Percentiles rank a stretch among this genome's conserved stretches.
Conservation (phyloP, 2,329 filamentous ascomycete genomes). For the Claviceps africana region DNA sequence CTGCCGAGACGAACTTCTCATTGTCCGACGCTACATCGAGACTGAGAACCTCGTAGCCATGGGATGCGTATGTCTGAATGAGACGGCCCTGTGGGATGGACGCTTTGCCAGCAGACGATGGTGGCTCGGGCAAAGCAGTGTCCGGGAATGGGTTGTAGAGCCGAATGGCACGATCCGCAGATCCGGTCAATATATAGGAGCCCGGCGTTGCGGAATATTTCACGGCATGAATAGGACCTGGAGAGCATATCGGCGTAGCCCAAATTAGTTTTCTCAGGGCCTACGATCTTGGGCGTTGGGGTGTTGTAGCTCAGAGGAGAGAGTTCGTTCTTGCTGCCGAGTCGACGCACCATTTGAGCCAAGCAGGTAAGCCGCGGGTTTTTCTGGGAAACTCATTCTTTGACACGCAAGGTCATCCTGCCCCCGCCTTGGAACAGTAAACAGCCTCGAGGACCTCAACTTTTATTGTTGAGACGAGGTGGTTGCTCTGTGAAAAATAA, state of each 20-base stretch:
- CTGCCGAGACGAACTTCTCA: constrained; percentile 69
- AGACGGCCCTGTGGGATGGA: constrained; percentile 39
- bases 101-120: constrained; percentile 14
- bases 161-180: constrained; percentile 69
- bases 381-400: constrained; percentile 31
- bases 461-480: not conserved
- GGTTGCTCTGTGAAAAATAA: not conserved
- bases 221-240: constrained; percentile 59
- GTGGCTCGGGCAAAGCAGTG: constrained; percentile 19
- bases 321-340: not conserved
- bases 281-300: not conserved
- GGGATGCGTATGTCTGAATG: constrained; percentile 78
- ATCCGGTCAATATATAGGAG: constrained; percentile 73
- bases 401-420: not conserved
- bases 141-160: constrained; percentile 65
- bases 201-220: constrained; percentile 59
- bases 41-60: constrained; percentile 84
- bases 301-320: not conserved
- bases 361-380: constrained; percentile 39
- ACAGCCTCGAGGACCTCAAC: not conserved
- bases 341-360: constrained; percentile 40
- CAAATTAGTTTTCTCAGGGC: no score
- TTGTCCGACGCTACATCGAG: constrained; percentile 65
- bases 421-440: not conserved
- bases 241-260: not conserved